Evolutionary conservation across 768 basidiomycete genomes (phyloP).

Genomic region (Hygrocybe punicea): DNA sequence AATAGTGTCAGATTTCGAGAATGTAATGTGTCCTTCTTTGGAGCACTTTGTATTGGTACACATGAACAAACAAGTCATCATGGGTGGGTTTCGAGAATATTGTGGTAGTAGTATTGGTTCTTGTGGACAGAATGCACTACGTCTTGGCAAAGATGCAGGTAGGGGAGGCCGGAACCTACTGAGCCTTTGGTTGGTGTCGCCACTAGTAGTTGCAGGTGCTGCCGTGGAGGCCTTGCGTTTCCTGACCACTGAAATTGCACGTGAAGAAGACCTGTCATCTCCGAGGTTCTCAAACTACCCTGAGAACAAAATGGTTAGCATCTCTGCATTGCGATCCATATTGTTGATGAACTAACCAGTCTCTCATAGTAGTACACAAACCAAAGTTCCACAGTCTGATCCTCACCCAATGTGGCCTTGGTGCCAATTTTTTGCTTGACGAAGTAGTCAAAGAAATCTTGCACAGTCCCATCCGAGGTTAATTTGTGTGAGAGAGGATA

Average conservation of each 20-base stretch:
- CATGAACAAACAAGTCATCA: not conserved
- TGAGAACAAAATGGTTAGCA: too few relatives aligned
- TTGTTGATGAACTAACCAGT: not conserved
- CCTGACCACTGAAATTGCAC: too few relatives aligned
- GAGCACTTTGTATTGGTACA: not conserved
- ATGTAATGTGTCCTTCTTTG: not conserved
- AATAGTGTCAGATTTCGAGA: not conserved
- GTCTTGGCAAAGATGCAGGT: not conserved
- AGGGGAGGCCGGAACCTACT: not conserved
- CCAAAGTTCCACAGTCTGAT: constrained; percentile 3
- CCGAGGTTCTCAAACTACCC: too few relatives aligned
- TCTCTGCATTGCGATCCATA: too few relatives aligned
- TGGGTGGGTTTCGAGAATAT: not conserved
- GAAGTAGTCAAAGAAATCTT: constrained; percentile 2
- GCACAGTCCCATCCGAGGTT: not conserved
- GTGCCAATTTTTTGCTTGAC: not conserved
- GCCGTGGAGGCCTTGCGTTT: too few relatives aligned
- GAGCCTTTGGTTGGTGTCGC: not conserved
- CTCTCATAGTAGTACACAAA: constrained; percentile 3
- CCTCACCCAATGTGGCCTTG: not conserved
- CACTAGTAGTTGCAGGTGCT: too few relatives aligned
- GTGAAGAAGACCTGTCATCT: too few relatives aligned
- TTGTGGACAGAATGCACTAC: not conserved
- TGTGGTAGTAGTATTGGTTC: not conserved
- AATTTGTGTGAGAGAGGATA: too few relatives aligned